These are phyloP conservation scores for Hygrophila difformis DNA, from an alignment of 257 asterid species.

Conservation along the genomic window DNA sequence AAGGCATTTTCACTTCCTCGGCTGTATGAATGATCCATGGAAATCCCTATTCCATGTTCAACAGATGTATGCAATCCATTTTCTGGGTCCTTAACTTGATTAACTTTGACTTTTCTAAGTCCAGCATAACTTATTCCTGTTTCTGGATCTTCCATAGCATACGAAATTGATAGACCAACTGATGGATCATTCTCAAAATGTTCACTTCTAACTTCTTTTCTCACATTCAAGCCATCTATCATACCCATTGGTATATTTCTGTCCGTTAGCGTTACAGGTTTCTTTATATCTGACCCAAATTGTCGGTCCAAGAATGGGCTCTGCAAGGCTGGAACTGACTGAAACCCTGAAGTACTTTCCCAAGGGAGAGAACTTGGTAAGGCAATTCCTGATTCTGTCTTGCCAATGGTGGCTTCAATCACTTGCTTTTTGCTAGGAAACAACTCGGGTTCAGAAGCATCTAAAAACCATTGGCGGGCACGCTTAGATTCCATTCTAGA, in stretches of 20 bases:
- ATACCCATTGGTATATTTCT: conserved; percentile 31
- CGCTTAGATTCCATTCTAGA: conserved; percentile 59
- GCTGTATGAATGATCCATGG: conserved; percentile 46
- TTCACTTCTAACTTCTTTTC: conserved; percentile 23
- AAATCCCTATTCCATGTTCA: conserved; percentile 33
- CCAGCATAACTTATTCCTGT: conserved; percentile 46
- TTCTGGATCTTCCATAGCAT: conserved; percentile 53
- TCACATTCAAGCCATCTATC: conserved; percentile 28
- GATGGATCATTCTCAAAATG: conserved; percentile 47
- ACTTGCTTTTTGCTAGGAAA: conserved; percentile 68
- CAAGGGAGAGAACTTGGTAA: conserved; percentile 41
- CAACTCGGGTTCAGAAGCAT: conserved; percentile 49
- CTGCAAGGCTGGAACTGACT: conserved; percentile 32
- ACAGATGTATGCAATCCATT: conserved; percentile 28
- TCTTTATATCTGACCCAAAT: conserved; percentile 45
- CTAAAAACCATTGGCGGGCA: conserved; percentile 53
- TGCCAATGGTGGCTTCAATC: conserved; percentile 36
- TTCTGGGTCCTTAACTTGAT: conserved; percentile 64
- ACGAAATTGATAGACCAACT: conserved; percentile 68
- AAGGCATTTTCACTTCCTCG: conserved; percentile 39
- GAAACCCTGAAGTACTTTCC: conserved; percentile 61
- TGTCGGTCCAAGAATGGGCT: conserved; percentile 59
- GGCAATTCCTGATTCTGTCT: conserved; percentile 35
- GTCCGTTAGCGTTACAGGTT: conserved; percentile 25
- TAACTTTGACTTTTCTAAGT: conserved; percentile 53